Evolutionary conservation across 495 filamentous ascomycete genomes (phyloP), one percentile per base, ranked within the genome.

Genomic region (Cercophora samala): DNA sequence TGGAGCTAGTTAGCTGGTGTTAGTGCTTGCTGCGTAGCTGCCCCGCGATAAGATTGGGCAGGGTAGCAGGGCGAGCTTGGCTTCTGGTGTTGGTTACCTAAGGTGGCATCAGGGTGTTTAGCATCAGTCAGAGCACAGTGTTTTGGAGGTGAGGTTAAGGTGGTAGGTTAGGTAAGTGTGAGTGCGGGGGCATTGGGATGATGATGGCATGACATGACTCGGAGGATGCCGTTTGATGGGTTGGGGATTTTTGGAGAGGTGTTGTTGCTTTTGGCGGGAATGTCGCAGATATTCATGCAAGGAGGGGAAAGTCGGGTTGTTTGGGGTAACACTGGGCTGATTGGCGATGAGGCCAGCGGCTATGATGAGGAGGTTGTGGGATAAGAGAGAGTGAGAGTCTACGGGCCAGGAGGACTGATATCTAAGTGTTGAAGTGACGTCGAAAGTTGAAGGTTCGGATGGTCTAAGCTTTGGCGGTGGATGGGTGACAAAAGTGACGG

Each of bases 171-270:
- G 15, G 37, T 32, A 32, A 32, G 29, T 3, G 4, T 32, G 8
- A 8, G 29, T 46, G 37, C 37, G 37, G 37, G n/a, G 37, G 37
- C 37, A 46, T 46, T 60, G 58, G 26, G 17, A 29, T 25, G 21
- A 18, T 60, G 58, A 29, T 60, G 58, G 23, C 58, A 60, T 60
- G 58, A 60, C 37, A 46, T 46, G 37, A 46, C 58, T 29, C 58
- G 58, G 58, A 60, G 24, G 22, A 29, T 60, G 11, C 58, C 58
- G 26, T 60, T 26, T 26, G 22, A 9, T 24, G 23, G 23, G 37
- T 46, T 46, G 37, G 15, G 37, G 37, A 46, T 13, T 46, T 29
- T 29, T n/a, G n/a, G n/a, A n/a, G n/a, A 8, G 29, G 29, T 32
- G 29, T 32, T 32, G 29, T 13, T 46, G 37, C 37, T 46, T 46